These are phyloP conservation scores for Pseudogymnoascus sp. DNA, from an alignment of 2,329 filamentous ascomycete genomes.

Conservation along the genomic window DNA sequence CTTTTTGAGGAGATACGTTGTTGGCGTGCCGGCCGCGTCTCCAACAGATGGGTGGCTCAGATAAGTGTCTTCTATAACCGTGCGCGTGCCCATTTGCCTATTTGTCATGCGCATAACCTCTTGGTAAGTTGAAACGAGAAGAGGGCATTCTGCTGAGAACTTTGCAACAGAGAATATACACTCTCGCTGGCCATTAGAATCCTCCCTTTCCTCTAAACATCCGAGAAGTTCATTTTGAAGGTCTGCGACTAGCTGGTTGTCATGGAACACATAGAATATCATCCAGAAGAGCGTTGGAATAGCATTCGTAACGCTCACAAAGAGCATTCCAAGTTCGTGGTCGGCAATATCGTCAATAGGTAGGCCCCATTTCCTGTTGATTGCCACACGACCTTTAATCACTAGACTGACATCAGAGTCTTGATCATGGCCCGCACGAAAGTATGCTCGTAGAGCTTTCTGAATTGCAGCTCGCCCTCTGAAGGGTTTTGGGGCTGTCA, in stretches of 20 bases:
- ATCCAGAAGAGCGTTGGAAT: conserved; percentile 33
- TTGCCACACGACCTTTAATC: conserved; percentile 24
- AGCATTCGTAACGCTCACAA: conserved; percentile 28
- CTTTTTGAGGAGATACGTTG: conserved; percentile 36
- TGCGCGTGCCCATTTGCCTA: conserved; percentile 31
- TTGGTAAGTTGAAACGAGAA: conserved; percentile 37
- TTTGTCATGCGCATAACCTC: conserved; percentile 37
- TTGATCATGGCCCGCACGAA: conserved; percentile 23
- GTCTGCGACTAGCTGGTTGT: conserved; percentile 20
- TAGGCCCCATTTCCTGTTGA: conserved; percentile 26
- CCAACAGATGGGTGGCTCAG: conserved; percentile 24
- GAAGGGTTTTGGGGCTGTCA: conserved; percentile 27
- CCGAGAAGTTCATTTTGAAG: conserved; percentile 27
- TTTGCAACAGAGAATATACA: conserved; percentile 30
- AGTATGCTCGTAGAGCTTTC: conserved; percentile 28
- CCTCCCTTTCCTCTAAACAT: not conserved
- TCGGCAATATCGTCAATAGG: conserved; percentile 22
- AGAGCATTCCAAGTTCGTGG: conserved; percentile 26
- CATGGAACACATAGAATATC: conserved; percentile 24
- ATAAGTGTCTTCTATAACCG: conserved; percentile 34
- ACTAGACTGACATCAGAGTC: conserved; percentile 23
- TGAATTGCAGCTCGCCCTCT: conserved; percentile 31
- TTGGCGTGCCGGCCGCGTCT: conserved; percentile 4
- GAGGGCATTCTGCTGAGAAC: conserved; percentile 32
- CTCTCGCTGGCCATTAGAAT: not conserved